phyloP scores from a whole-genome alignment of 1,284 basidiomycete species.

The Ceratorhiza oryzae-sativae region DNA sequence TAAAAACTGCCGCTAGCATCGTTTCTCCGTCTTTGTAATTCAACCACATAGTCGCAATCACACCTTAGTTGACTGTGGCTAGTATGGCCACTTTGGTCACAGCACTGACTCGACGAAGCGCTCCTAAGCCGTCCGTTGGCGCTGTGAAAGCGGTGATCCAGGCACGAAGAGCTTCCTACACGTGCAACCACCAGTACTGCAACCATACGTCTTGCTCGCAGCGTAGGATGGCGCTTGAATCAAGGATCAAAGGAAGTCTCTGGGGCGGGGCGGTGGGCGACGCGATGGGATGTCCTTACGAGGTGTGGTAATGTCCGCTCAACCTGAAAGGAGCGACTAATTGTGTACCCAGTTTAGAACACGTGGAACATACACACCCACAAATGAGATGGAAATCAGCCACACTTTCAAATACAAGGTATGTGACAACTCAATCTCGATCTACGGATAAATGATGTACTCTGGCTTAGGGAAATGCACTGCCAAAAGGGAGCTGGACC shows the following conservation, averaged over 20 bases:
- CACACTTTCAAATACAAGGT: constrained; percentile 39
- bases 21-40: background rate
- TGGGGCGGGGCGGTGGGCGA: constrained; percentile 43
- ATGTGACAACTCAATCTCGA: background rate
- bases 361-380: constrained; percentile 41
- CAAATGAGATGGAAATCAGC: constrained; percentile 42
- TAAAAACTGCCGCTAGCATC: background rate
- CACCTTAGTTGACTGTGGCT: background rate
- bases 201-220: background rate
- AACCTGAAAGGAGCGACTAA: background rate
- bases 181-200: background rate
- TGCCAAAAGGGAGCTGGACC: constrained; percentile 43
- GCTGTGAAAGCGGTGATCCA: background rate
- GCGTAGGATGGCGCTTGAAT: constrained; percentile 10
- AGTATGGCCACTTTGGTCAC: background rate
- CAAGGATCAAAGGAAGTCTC: constrained; percentile 43
- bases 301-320: constrained; percentile 6
- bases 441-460: background rate
- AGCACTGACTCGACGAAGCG: too few relatives aligned
- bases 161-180: background rate
- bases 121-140: background rate
- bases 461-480: constrained; percentile 24
- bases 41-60: background rate
- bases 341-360: constrained; percentile 32
- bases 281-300: constrained; percentile 44